A percentile compares a stretch with the other conserved stretches of the same genome.
Conservation (phyloP, 345 rosid species). For the Reutealis trisperma region DNA sequence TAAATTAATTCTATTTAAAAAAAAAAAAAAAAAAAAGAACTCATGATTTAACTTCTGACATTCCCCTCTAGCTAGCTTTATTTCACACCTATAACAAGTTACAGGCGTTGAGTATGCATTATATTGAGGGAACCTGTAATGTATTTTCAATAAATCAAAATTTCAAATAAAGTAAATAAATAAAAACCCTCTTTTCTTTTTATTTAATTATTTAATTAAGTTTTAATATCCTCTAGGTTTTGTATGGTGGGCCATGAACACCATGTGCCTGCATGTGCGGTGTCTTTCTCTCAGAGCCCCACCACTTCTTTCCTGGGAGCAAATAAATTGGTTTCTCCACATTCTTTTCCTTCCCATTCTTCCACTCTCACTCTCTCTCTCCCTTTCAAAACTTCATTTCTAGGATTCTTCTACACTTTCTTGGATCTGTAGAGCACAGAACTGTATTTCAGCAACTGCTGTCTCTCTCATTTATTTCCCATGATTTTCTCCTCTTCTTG, state of each 20-base stretch:
- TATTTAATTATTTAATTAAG: background rate
- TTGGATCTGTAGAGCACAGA: constrained; percentile 41
- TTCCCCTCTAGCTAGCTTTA: constrained; percentile 19
- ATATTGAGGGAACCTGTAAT: constrained; percentile 21
- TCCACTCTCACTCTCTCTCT: constrained; percentile 11
- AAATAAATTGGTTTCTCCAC: constrained; percentile 55
- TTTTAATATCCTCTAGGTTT: constrained; percentile 33
- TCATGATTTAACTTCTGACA: too few relatives aligned
- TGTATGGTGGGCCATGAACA: constrained; percentile 50
- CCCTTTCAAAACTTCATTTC: constrained; percentile 17
- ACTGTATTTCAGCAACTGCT: constrained; percentile 31
- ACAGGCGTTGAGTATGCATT: constrained; percentile 42
- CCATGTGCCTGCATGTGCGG: constrained; percentile 99
- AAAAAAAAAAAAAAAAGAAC: too few relatives aligned
- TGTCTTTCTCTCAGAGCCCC: constrained; percentile 77
- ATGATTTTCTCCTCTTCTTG: constrained; percentile 17
- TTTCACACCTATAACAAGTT: constrained; percentile 32
- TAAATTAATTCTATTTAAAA: background rate
- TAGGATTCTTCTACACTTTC: constrained; percentile 28
- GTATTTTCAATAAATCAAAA: background rate
- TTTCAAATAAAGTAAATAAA: background rate
- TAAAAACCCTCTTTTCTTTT: background rate
- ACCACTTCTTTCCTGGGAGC: constrained; percentile 50
- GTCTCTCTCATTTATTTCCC: constrained; percentile 17
- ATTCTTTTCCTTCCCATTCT: constrained; percentile 37